Conservation (phyloP, 2,329 filamentous ascomycete genomes). For the Geosmithia putterillii region DNA sequence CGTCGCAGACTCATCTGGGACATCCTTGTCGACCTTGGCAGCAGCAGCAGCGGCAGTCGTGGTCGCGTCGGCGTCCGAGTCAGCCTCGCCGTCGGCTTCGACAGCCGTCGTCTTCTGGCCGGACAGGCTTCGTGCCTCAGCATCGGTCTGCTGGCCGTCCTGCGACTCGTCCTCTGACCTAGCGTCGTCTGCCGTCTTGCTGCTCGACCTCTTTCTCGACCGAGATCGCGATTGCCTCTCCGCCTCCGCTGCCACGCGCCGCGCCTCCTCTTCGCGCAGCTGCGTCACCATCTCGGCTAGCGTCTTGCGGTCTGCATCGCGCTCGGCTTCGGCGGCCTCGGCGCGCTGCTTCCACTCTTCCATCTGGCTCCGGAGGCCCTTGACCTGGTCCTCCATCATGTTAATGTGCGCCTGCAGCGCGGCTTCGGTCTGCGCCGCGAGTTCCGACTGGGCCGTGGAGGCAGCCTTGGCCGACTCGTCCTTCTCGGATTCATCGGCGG, state of each 20-base stretch:
- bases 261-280: constrained; percentile 56
- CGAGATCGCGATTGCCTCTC: constrained; percentile 26
- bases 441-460: constrained; percentile 7
- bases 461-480: constrained; percentile 11
- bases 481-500: constrained; percentile 1
- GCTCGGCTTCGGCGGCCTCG: constrained; percentile 69
- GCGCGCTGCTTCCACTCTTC: constrained; percentile 56
- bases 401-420: constrained; percentile 57
- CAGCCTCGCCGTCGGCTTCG: too few species aligned
- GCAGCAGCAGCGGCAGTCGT: too few species aligned
- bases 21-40: too few species aligned
- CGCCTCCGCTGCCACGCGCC: constrained; percentile 28
- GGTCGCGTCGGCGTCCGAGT: too few species aligned
- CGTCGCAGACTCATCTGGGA: constrained; percentile 11
- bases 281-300: constrained; percentile 81
- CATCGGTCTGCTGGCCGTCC: neutral
- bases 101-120: too few species aligned
- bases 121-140: too few species aligned
- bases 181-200: neutral
- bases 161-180: neutral
- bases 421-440: constrained; percentile 12
- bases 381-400: constrained; percentile 66
- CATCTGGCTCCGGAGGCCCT: constrained; percentile 67
- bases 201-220: constrained; percentile 12
- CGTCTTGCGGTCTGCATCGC: constrained; percentile 57